These are phyloP conservation scores for Xylaria telfairii DNA, from an alignment of 495 filamentous ascomycete species.

Conservation along the genomic window DNA sequence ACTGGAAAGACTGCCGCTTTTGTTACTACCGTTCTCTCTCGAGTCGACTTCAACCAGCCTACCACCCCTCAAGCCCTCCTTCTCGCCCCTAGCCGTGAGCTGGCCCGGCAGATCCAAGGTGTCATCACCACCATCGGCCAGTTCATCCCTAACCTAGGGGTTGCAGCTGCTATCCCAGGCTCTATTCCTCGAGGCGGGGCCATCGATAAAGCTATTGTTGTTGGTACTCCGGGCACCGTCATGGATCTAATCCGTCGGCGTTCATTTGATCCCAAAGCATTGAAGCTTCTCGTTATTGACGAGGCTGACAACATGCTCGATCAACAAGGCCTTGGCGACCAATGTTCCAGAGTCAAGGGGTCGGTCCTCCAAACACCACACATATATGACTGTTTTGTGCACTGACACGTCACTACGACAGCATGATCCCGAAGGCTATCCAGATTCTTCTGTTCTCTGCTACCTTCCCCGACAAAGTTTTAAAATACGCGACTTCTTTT, in stretches of 20 bases:
- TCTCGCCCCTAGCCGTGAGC: slow-evolving; percentile 90
- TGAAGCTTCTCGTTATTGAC: slow-evolving; percentile 85
- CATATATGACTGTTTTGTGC: slow-evolving; percentile 14
- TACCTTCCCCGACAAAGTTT: slow-evolving; percentile 87
- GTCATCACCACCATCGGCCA: slow-evolving; percentile 82
- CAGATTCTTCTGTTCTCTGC: slow-evolving; percentile 96
- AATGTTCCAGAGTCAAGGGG: slow-evolving; percentile 88
- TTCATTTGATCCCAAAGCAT: slow-evolving; percentile 64
- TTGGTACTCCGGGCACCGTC: slow-evolving; percentile 94
- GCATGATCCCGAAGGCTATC: slow-evolving; percentile 69
- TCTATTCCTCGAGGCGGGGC: slow-evolving; percentile 65
- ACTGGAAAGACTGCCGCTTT: slow-evolving; percentile 99
- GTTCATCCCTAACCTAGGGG: slow-evolving; percentile 72
- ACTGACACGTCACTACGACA: slow-evolving; percentile 46
- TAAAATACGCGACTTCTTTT: slow-evolving; percentile 77
- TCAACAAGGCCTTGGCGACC: slow-evolving; percentile 90
- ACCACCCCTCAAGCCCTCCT: slow-evolving; percentile 82
- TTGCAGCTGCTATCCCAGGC: slow-evolving; percentile 81
- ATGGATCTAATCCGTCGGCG: slow-evolving; percentile 80
- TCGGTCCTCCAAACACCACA: slow-evolving; percentile 48
- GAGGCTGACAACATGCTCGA: slow-evolving; percentile 97
- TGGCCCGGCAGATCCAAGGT: slow-evolving; percentile 90
- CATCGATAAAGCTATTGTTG: slow-evolving; percentile 76
- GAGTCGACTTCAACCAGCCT: slow-evolving; percentile 73
- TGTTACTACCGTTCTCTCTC: slow-evolving; percentile 85